Base-by-base conservation (phyloP, 768 basidiomycete species). In the Boletus coccyginus region DNA sequence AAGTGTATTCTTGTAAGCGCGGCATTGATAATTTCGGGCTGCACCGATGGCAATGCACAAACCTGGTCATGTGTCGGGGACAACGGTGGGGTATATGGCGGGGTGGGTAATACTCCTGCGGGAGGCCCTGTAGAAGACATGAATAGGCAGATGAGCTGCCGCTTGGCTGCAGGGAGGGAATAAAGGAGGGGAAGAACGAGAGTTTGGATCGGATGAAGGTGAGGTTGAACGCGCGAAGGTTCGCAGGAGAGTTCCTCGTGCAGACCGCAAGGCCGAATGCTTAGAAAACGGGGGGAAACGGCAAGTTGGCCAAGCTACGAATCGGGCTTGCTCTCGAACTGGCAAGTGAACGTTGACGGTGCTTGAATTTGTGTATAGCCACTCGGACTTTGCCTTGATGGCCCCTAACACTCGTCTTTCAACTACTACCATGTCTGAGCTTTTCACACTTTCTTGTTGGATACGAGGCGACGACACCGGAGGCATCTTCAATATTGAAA, bases 21-120 rank as follows among this genome's bases (percentile, higher is more conserved):
- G 60, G 46, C 63, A 57, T 60, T 61, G 60, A 50, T 54, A 53
- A 52, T 55, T 63, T 58, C 49, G 56, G 56, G 55, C 16, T 39
- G 57, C 56, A 58, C 55, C 45, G 52, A 66, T 49, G 52, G 41
- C 35, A 59, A 53, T 57, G 52, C 46, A 74, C 81, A 50, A 57
- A 85, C 88, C 79, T 91, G 88, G 74, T 90, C 86, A 66, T 81
- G 84, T 19, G 85, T 82, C 17, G 89, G 89, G 52, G 76, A 70
- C 54, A 88, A 74, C 51, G 85, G 75, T 38, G 74, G 77, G 31
- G 72, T 64, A 64, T 66, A 57, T 35, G 60, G 21, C 35, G 75
- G 64, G 65, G 77, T 59, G 67, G 65, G 69, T 55, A 60, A 46
- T 54, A 65, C 70, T 43, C 72, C 71, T 55, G 72, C 61, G 53